Conservation (phyloP, 768 basidiomycete species). For the Ramaria rubella region DNA sequence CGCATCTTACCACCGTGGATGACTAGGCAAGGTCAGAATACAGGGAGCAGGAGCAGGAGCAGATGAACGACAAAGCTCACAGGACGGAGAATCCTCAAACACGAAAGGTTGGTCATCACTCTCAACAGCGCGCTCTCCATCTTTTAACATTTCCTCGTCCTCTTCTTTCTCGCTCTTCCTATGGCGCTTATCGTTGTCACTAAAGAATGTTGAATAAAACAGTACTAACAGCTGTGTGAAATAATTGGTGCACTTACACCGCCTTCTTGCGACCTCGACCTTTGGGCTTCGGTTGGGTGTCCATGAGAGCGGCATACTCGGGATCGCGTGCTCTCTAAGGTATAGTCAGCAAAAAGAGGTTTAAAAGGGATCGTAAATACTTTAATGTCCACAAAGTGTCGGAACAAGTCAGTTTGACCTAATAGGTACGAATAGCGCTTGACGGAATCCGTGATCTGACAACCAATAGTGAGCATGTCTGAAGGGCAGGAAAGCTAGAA, state of each 20-base stretch:
- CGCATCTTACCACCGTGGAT: constrained; percentile 85
- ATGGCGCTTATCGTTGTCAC: constrained; percentile 69
- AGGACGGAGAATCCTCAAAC: constrained; percentile 90
- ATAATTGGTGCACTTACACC: constrained; percentile 38
- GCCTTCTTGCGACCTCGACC: constrained; percentile 83
- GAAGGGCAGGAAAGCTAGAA: neutral
- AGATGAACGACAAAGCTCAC: constrained; percentile 35
- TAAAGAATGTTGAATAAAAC: constrained; percentile 8
- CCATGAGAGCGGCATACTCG: constrained; percentile 84
- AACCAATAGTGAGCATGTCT: neutral
- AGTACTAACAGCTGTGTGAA: neutral
- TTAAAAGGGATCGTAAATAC: constrained; percentile 33
- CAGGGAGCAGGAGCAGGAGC: constrained; percentile 2
- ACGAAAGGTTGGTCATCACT: constrained; percentile 89
- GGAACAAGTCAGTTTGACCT: constrained; percentile 96
- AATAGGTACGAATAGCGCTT: constrained; percentile 97
- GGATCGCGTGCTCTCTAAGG: constrained; percentile 86
- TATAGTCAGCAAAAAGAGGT: neutral
- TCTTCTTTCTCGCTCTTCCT: constrained; percentile 98
- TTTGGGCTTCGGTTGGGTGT: constrained; percentile 79
- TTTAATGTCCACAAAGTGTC: constrained; percentile 97
- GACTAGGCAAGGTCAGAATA: constrained; percentile 37
- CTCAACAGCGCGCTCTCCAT: constrained; percentile 70
- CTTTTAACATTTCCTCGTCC: constrained; percentile 90
- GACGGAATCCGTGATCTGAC: constrained; percentile 82